These are phyloP conservation scores for Neofusicoccum umdonicola DNA, from an alignment of 2,329 filamentous ascomycete genomes.

Conservation along the genomic window DNA sequence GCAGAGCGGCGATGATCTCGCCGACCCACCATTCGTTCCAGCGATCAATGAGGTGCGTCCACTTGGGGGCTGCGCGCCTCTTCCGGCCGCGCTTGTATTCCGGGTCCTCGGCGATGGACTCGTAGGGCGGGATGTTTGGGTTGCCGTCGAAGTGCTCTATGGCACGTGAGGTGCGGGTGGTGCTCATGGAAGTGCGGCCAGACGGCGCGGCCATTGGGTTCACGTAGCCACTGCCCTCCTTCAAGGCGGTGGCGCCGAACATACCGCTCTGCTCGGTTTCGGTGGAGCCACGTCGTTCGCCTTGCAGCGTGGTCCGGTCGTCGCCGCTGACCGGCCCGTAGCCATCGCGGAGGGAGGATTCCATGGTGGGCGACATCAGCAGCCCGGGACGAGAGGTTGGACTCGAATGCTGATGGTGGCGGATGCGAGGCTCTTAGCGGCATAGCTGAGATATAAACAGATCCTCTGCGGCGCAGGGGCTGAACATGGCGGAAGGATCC, in stretches of 20 bases:
- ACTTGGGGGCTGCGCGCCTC: background rate
- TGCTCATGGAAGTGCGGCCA: conserved; percentile 11
- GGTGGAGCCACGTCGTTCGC: background rate
- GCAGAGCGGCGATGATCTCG: background rate
- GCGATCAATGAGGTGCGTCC: background rate
- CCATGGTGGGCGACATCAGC: background rate
- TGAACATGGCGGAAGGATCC: background rate
- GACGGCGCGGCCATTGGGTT: conserved; percentile 3
- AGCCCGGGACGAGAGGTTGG: background rate
- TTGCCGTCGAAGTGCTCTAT: conserved; percentile 13
- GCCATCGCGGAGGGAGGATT: background rate
- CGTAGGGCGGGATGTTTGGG: conserved; percentile 10
- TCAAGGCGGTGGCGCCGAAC: background rate
- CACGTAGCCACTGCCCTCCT: background rate
- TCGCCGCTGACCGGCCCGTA: conserved; percentile 7
- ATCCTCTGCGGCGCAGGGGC: background rate
- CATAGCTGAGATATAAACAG: background rate
- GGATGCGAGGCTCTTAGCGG: no score
- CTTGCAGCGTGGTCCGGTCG: background rate
- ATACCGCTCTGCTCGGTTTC: background rate
- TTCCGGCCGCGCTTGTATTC: background rate
- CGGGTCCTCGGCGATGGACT: conserved; percentile 12
- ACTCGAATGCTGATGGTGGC: background rate
- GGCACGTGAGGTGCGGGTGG: conserved; percentile 1
- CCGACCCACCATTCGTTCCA: conserved; percentile 7